A percentile compares a stretch with the other conserved stretches of the same genome.
These are phyloP conservation scores for Acer negundo DNA, from an alignment of 345 rosid species.

Conservation along the genomic window DNA sequence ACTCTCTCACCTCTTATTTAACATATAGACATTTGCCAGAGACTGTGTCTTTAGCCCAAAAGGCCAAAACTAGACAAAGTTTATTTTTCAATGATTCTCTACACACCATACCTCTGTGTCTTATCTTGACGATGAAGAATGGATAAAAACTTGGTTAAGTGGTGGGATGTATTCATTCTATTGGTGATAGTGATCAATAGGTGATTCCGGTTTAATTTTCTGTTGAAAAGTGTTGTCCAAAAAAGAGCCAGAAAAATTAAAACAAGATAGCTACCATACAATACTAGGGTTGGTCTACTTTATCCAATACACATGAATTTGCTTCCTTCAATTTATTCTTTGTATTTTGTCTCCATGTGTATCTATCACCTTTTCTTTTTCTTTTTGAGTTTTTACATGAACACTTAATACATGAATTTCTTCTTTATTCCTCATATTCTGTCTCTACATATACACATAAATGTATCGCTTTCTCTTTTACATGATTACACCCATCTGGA, in stretches of 20 bases:
- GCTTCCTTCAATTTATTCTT: background rate
- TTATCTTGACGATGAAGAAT: too few species aligned
- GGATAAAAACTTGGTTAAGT: background rate
- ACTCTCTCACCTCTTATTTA: too few species aligned
- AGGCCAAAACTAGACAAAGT: background rate
- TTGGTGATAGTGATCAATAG: slow-evolving; percentile 11
- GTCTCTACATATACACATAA: background rate
- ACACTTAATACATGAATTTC: slow-evolving; percentile 11
- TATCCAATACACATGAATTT: background rate
- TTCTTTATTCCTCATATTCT: slow-evolving; percentile 30
- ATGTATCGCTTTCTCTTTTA: background rate
- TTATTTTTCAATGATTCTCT: background rate
- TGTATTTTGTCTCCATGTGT: background rate
- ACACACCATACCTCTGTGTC: background rate
- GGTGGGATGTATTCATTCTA: background rate
- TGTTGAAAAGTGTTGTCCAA: background rate
- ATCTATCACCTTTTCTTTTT: too few species aligned
- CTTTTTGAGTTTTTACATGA: background rate
- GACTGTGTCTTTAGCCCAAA: background rate
- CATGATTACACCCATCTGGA: background rate
- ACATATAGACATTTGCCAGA: background rate
- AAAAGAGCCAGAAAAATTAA: background rate
- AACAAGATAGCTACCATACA: background rate
- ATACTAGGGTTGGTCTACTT: background rate
- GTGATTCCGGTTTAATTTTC: too few species aligned